These are phyloP conservation scores for Cladosporium oxysporum DNA, from an alignment of 2,329 filamentous ascomycete genomes.

Conservation along the genomic window DNA sequence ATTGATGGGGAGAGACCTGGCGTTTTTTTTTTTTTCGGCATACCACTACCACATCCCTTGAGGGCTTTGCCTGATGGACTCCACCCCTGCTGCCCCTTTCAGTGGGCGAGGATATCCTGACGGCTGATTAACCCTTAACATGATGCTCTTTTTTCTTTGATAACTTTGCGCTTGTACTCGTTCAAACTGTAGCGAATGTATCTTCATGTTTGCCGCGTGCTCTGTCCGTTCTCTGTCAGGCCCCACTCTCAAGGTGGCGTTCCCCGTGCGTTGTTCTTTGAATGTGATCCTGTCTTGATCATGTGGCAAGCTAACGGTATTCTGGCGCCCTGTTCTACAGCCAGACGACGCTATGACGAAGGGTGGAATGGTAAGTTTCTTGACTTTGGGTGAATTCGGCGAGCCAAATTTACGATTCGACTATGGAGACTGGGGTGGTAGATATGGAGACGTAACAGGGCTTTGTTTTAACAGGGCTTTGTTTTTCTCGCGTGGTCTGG, in stretches of 20 bases:
- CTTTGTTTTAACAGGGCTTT: neutral
- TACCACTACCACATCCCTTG: slow-evolving; percentile 1
- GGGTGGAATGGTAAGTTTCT: neutral
- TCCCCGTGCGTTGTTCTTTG: neutral
- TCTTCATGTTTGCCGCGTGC: neutral
- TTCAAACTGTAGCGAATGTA: neutral
- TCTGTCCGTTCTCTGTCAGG: neutral
- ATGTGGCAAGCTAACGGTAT: neutral
- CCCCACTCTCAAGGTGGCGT: neutral
- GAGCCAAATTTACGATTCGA: neutral
- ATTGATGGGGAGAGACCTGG: neutral
- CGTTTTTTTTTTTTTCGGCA: neutral
- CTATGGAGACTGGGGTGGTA: neutral
- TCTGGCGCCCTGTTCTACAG: neutral
- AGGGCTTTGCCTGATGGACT: neutral
- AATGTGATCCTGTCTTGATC: neutral
- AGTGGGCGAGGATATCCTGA: neutral
- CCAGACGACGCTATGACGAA: neutral
- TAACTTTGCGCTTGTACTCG: neutral
- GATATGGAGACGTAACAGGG: neutral
- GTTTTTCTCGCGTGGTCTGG: neutral
- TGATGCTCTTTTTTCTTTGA: neutral
- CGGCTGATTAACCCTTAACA: neutral
- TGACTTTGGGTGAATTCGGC: neutral
- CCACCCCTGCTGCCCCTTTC: neutral